Evolutionary conservation across 2,329 filamentous ascomycete species (phyloP).

Genomic region (Aspergillus sojae): DNA sequence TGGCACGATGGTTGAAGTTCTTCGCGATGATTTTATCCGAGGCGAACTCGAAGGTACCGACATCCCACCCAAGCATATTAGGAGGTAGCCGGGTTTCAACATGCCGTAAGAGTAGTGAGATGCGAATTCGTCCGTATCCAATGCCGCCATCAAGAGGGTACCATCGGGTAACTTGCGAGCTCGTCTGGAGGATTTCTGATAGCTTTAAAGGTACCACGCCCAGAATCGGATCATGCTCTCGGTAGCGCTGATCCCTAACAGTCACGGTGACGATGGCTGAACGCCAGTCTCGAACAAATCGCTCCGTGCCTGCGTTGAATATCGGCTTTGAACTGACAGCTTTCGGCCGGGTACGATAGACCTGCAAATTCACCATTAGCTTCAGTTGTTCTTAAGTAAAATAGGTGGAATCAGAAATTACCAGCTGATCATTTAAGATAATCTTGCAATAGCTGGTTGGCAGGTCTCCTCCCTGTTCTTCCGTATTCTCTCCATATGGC

Average conservation of each 20-base stretch:
- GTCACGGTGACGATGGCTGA: conserved; percentile 83
- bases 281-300: conserved; percentile 91
- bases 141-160: conserved; percentile 96
- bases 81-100: conserved; percentile 86
- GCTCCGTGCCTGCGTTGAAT: conserved; percentile 94
- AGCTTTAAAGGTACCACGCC: conserved; percentile 88
- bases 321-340: conserved; percentile 93
- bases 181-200: conserved; percentile 83
- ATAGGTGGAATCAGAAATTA: conserved; percentile 35
- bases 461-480: conserved; percentile 77
- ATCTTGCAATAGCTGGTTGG: conserved; percentile 96
- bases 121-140: conserved; percentile 84
- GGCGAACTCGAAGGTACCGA: conserved; percentile 88
- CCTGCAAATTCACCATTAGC: conserved; percentile 34
- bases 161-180: conserved; percentile 85
- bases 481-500: conserved; percentile 78
- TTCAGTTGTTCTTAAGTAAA: not conserved
- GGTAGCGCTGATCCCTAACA: conserved; percentile 83
- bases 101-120: conserved; percentile 87
- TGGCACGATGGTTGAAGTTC: conserved; percentile 64
- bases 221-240: conserved; percentile 91
- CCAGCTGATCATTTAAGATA: conserved; percentile 80
- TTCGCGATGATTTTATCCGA: conserved; percentile 69
- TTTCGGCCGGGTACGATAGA: conserved; percentile 94
- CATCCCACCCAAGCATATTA: conserved; percentile 86